These are phyloP conservation scores for Hansfordia pulvinata DNA, from an alignment of 2,329 filamentous ascomycete species.

Conservation along the genomic window DNA sequence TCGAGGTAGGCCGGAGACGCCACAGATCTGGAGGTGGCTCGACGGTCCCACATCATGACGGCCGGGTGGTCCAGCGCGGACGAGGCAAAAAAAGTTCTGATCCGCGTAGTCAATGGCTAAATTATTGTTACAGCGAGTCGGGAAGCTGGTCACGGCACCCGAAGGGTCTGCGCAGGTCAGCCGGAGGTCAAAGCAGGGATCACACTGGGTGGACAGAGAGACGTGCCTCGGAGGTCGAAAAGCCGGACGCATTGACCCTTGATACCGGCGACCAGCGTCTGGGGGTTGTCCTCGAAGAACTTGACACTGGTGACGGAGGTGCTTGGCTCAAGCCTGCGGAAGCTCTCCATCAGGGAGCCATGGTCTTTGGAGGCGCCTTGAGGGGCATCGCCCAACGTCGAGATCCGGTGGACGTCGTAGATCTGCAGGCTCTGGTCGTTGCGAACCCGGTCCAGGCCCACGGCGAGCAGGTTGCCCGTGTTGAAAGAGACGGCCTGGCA, in stretches of 20 bases:
- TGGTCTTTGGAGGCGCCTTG: slow-evolving; percentile 36
- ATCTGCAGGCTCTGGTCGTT: slow-evolving; percentile 75
- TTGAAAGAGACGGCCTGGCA: slow-evolving; percentile 77
- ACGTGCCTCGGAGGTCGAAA: slow-evolving; percentile 62
- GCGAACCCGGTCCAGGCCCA: slow-evolving; percentile 66
- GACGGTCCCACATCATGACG: slow-evolving; percentile 67
- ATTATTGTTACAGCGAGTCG: slow-evolving; percentile 56
- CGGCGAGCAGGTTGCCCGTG: slow-evolving; percentile 56
- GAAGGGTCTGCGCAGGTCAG: slow-evolving; percentile 27
- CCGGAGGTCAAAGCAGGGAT: not conserved
- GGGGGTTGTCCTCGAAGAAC: slow-evolving; percentile 67
- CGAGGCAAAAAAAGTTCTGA: slow-evolving; percentile 73
- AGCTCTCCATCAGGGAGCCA: slow-evolving; percentile 38
- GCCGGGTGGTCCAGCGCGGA: slow-evolving; percentile 63
- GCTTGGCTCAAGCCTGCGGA: slow-evolving; percentile 46
- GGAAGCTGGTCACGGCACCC: slow-evolving; percentile 41
- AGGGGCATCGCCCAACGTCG: slow-evolving; percentile 28
- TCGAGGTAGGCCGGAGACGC: slow-evolving; percentile 41
- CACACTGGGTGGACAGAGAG: no score
- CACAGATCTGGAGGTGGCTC: slow-evolving; percentile 38
- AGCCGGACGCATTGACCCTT: slow-evolving; percentile 63
- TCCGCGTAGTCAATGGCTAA: slow-evolving; percentile 68
- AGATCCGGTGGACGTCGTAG: slow-evolving; percentile 60
- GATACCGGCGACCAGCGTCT: slow-evolving; percentile 62
- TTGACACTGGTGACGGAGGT: slow-evolving; percentile 73